A percentile compares a stretch with the other conserved stretches of the same genome.
These are phyloP conservation scores for Arachnomyces sp. DNA, from an alignment of 2,329 filamentous ascomycete genomes.

Conservation along the genomic window DNA sequence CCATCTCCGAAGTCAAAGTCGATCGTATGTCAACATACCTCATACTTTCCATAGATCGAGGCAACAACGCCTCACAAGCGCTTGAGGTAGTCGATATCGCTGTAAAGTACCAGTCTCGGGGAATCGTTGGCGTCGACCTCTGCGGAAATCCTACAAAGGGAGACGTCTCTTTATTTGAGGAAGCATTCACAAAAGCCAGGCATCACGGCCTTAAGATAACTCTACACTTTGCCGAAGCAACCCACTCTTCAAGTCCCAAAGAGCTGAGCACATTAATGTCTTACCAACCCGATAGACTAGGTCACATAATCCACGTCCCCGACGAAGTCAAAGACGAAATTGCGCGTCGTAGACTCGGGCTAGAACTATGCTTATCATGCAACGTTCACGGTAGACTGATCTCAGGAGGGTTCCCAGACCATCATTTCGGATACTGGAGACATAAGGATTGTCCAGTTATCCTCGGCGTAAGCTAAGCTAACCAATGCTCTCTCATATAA, in stretches of 20 bases:
- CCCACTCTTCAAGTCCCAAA: conserved; percentile 46
- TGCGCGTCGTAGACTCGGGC: conserved; percentile 47
- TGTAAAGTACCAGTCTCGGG: conserved; percentile 42
- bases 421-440: conserved; percentile 72
- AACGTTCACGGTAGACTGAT: conserved; percentile 73
- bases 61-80: conserved; percentile 53
- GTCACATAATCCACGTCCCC: conserved; percentile 71
- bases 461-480: conserved; percentile 62
- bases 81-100: conserved; percentile 59
- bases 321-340: conserved; percentile 54
- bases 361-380: conserved; percentile 74
- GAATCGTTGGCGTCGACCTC: conserved; percentile 68
- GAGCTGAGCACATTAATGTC: conserved; percentile 60
- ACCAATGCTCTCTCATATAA: neutral
- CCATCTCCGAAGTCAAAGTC: conserved; percentile 49
- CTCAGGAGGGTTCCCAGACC: conserved; percentile 54
- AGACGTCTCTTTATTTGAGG: conserved; percentile 52
- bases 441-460: conserved; percentile 54
- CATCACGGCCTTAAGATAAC: conserved; percentile 55
- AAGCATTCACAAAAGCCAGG: conserved; percentile 53
- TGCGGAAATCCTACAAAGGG: conserved; percentile 66
- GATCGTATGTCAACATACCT: conserved; percentile 53
- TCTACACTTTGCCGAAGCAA: conserved; percentile 69
- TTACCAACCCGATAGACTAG: conserved; percentile 62
- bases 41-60: conserved; percentile 68